Evolutionary conservation across 352 stramenopile species (phyloP).

Genomic region (Phytophthora cryptogea): DNA sequence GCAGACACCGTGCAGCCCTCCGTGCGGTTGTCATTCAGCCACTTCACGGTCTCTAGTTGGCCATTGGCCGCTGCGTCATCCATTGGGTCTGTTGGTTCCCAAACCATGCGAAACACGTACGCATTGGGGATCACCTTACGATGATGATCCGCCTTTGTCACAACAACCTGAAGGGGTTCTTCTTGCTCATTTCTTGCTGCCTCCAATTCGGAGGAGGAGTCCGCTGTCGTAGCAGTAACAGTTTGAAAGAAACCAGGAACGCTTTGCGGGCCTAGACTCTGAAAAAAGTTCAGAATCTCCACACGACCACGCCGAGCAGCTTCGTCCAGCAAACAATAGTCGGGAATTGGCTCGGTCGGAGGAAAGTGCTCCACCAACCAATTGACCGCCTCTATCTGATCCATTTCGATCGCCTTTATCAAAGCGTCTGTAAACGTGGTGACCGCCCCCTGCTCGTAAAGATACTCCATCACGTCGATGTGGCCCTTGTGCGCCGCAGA

Average conservation of each 20-base stretch:
- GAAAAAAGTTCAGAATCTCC: slow-evolving; percentile 1
- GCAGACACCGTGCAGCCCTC: slow-evolving; percentile 5
- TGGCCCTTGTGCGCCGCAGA: neutral
- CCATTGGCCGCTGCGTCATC: slow-evolving; percentile 12
- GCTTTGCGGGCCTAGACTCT: neutral
- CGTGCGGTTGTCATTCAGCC: slow-evolving; percentile 2
- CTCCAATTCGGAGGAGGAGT: neutral
- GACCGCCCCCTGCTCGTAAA: neutral
- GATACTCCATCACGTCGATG: slow-evolving; percentile 3
- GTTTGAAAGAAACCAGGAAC: neutral
- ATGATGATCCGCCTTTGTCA: neutral
- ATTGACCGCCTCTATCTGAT: neutral
- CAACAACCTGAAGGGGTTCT: neutral
- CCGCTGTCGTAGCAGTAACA: too few relatives aligned
- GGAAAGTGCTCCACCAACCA: slow-evolving; percentile 11
- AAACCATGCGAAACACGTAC: neutral
- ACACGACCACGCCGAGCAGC: slow-evolving; percentile 7
- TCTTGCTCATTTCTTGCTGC: neutral
- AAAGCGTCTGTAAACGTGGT: neutral
- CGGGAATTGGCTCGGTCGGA: neutral
- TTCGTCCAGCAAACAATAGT: slow-evolving; percentile 11
- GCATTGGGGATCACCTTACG: neutral
- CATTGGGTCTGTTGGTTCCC: slow-evolving; percentile 2
- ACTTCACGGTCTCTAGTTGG: slow-evolving; percentile 1
- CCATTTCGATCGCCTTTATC: neutral